Base-by-base conservation (phyloP, 805 yeast species). In the Candida ovalis region DNA sequence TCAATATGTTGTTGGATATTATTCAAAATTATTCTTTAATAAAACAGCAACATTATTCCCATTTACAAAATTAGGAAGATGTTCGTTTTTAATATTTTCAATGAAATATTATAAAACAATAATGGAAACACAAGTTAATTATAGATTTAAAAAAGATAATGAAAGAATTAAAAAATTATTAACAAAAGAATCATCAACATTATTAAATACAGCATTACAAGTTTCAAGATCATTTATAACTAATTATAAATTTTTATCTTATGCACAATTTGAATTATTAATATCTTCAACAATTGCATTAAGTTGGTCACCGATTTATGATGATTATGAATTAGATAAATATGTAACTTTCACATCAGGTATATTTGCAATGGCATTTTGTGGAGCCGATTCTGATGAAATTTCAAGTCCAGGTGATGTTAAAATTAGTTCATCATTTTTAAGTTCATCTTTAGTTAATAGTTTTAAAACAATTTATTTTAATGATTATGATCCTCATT, bases 311-410 rank as follows among this genome's bases (percentile, higher is more conserved):
- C 46, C 51, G 9, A 39, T 46, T 28, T 56, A 55, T 40, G 50
- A 50, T 23, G 50, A 44, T 10, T 32, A 33, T 22, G 52, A 52
- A 15, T 36, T 52, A 2, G 43, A 30, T 28, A 38, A 40, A 25
- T 46, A 46, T 17, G 44, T 43, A n/a, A 42, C 48, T 3, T 51
- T 56, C 27, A 43, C 55, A 6, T 46, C 50, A 8, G 62, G 62
- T 1, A 28, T 54, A 12, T 54, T 49, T 51, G 62, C 60, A 3
- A 41, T 58, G 15, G 53, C 57, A 2, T 25, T 50, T 15, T 47
- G 46, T 19, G 56, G 53, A 25, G 42, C 48, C 21, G 32, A 40
- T 3, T 36, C 46, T 9, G 38, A 48, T 3, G 42, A 46, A 6
- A 25, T 46, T 4, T 35, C 19, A 8, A 15, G 33, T 3, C 38